Percentiles rank a stretch among this genome's conserved stretches.
phyloP scores from a whole-genome alignment of 1,139 yeast species.

The Candida tunisiensis region DNA sequence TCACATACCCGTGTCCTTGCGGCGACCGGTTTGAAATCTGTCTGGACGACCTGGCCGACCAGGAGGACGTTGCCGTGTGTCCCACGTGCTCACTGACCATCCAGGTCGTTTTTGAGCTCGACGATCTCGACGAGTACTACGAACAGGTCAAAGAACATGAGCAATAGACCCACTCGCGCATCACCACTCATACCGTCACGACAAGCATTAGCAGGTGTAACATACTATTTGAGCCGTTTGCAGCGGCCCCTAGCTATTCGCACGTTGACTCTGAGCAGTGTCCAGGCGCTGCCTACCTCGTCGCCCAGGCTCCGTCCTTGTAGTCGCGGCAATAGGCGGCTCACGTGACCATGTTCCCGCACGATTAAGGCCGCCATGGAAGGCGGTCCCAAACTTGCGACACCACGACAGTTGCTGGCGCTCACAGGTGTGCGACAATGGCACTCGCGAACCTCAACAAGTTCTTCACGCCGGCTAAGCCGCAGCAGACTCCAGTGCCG shows the following conservation, averaged over 20 bases:
- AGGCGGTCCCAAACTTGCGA: too few species aligned
- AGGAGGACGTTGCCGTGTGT: slow-evolving; percentile 87
- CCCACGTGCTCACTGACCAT: slow-evolving; percentile 94
- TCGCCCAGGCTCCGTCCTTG: too few species aligned
- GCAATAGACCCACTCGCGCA: neutral
- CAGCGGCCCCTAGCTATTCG: neutral
- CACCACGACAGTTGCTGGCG: too few species aligned
- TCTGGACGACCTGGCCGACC: slow-evolving; percentile 66
- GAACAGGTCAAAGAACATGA: slow-evolving; percentile 7
- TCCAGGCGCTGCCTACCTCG: neutral
- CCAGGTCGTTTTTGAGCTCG: slow-evolving; percentile 62
- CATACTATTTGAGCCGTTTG: neutral
- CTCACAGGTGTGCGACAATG: too few species aligned
- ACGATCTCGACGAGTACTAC: slow-evolving; percentile 9
- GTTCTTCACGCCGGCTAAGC: neutral
- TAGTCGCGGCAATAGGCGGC: too few species aligned
- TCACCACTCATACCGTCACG: neutral
- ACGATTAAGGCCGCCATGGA: too few species aligned
- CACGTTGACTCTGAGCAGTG: neutral
- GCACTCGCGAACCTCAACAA: neutral
- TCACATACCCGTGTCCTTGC: slow-evolving; percentile 96
- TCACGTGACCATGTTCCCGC: too few species aligned
- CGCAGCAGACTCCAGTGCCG: neutral
- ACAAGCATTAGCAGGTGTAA: neutral
- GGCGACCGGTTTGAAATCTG: slow-evolving; percentile 87